Conservation (phyloP, 768 basidiomycete species). For the Harrya chromipes region DNA sequence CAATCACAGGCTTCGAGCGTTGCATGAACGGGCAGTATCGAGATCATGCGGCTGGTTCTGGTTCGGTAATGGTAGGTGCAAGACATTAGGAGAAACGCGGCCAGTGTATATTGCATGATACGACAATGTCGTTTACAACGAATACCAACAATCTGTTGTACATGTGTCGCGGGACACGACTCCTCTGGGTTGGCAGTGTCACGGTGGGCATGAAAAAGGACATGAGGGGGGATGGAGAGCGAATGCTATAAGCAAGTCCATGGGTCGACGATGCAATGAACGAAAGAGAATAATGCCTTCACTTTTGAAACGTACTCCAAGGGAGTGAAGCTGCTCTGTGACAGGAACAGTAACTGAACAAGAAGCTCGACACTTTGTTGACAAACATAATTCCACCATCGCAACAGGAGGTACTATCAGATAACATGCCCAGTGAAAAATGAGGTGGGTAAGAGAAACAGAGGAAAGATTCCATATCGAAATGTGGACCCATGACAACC, state of each 20-base stretch:
- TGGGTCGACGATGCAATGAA: conserved; percentile 13
- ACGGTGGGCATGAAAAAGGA: background rate
- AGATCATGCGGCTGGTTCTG: no score
- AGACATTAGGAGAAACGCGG: no score
- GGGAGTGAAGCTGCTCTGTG: background rate
- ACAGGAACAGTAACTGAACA: background rate
- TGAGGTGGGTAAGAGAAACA: background rate
- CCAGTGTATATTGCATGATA: no score
- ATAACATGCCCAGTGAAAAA: conserved; percentile 1
- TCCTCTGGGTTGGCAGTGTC: no score
- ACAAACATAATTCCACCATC: background rate
- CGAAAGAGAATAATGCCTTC: background rate
- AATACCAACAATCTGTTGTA: no score
- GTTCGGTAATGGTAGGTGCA: no score
- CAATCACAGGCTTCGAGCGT: no score
- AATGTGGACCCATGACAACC: conserved; percentile 5
- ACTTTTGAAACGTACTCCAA: conserved; percentile 1
- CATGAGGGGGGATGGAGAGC: background rate
- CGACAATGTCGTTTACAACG: no score
- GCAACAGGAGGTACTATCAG: background rate
- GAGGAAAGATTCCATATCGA: background rate
- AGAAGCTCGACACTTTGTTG: background rate
- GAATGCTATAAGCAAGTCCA: conserved; percentile 14
- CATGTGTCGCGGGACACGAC: no score
- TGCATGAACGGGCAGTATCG: no score